Base-by-base conservation (phyloP, 176 grass and related monocot species). In the Triticum monococcum region DNA sequence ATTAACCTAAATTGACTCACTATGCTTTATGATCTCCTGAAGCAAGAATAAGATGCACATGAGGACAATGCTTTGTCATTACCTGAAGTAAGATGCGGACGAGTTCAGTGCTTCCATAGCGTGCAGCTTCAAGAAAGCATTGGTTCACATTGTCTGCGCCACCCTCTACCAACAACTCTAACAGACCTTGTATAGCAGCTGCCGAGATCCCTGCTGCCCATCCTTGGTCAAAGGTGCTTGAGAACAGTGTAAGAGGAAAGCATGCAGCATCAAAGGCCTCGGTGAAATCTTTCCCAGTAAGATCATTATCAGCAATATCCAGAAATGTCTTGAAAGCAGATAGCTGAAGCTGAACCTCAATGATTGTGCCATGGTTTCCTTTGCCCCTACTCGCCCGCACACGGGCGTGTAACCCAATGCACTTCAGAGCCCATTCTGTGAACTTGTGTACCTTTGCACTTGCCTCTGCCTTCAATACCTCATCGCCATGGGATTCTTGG, bases 101-200 rank as follows among this genome's bases (percentile, higher is more conserved):
- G 8, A 99, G 97, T 85, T 99, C 93, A 68, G 94, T 99, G 80
- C 94, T 99, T 50, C 97, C 97, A 84, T 96, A 99, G 48, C 92
- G 90, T 68, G 94, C 88, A 80, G 97, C 94, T 92, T 99, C 97
- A 82, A 99, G 91, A 91, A 99, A 96, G 84, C 97, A 99, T 86
- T 96, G 92, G 85, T 96, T 99, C 67, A 99, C 97, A 90, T 99
- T 99, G 66, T 99, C 97, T 50, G 97, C 97, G 8, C 97, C 97
- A 8, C 94, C 97, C 86, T 99, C 97, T 63, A 99, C 97, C 77
- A 99, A 88, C 85, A 99, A 83, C 43, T 95, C 97, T 62, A 99
- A 87, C 23, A 99, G 87, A 10, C 94, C 94, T 68, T 96, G 92
- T 86, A 99, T 85, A 54, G 90, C 92, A 72, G 85, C 70, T 78